Evolutionary conservation across 495 filamentous ascomycete species (phyloP).

Genomic region (Tuber microsphaerosporum): DNA sequence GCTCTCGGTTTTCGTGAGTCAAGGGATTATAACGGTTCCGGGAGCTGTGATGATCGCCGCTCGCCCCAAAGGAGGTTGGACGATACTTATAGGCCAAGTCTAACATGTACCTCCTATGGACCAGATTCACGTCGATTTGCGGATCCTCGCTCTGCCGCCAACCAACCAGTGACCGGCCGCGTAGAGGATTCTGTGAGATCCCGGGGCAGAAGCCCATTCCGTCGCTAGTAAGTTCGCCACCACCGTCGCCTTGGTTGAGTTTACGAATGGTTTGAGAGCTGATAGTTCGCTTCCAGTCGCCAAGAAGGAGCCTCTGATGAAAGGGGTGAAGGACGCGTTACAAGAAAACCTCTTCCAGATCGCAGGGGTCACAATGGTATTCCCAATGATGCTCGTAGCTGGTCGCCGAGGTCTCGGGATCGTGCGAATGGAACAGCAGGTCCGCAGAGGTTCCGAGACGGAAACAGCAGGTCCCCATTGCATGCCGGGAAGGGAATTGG

Average conservation of each 20-base stretch:
- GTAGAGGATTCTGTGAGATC: not conserved
- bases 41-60: not conserved
- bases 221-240: not conserved
- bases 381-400: not conserved
- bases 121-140: not conserved
- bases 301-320: not conserved
- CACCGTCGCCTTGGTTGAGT: not conserved
- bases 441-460: not conserved
- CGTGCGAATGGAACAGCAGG: not conserved
- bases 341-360: not conserved
- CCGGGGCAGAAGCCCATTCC: fast-evolving
- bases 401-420: not conserved
- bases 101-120: not conserved
- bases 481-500: not conserved
- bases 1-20: too few relatives aligned
- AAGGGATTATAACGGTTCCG: not conserved
- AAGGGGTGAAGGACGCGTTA: too few relatives aligned
- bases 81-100: not conserved
- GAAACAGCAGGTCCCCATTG: not conserved
- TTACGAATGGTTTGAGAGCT: not conserved
- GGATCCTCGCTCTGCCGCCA: not conserved
- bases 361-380: not conserved
- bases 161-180: not conserved
- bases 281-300: not conserved
- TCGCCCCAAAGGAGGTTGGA: not conserved